Base-by-base conservation (phyloP, 2,329 filamentous ascomycete species). In the Trichophyton rubrum region DNA sequence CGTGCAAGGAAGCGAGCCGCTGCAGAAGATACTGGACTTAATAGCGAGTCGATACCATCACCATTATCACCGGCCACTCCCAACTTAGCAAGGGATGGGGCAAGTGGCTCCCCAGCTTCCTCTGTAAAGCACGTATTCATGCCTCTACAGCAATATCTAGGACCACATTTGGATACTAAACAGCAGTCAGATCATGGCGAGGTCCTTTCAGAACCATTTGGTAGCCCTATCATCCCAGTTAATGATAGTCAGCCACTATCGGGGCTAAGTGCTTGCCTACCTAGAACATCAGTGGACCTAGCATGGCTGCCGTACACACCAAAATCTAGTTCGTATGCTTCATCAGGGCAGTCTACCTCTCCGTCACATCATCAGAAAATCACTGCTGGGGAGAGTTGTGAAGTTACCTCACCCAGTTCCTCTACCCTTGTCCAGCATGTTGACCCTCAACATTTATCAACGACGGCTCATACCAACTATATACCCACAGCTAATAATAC, bases 1-100 rank as follows among this genome's bases (percentile, higher is more conserved):
- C 81, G 88, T 61, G 79, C 35, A 24, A 65, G 47, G 56, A 62
- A 59, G 49, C 61, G 59, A 45, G 9, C n/a, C 24, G 15, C 17
- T 3, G 41, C 45, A 7, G 57, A 40, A 9, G 2, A 57, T 41
- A n/a, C 20, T 17, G 13, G 27, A 3, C 27, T 55, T 3, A 22
- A 43, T 20, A 9, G 11, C 7, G 55, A 40, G 6, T 27, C 55
- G 4, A 57, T 24, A 9, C 17, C 13, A 7, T 8, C 55, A 17
- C 22, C 55, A 7, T 20, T 30, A n/a, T 57, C 55, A 17, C 55
- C 55, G 7, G 24, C 55, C 6, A 57, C 33, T 30, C 55, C 55
- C 7, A 40, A 57, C 24, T 40, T 35, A 11, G 5, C 7, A 24
- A 33, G n/a, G 13, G 51, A 55, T n/a, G 3, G 51, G n/a, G 51